Conservation (phyloP, 768 basidiomycete genomes). For the Xerocomellus intermedius region DNA sequence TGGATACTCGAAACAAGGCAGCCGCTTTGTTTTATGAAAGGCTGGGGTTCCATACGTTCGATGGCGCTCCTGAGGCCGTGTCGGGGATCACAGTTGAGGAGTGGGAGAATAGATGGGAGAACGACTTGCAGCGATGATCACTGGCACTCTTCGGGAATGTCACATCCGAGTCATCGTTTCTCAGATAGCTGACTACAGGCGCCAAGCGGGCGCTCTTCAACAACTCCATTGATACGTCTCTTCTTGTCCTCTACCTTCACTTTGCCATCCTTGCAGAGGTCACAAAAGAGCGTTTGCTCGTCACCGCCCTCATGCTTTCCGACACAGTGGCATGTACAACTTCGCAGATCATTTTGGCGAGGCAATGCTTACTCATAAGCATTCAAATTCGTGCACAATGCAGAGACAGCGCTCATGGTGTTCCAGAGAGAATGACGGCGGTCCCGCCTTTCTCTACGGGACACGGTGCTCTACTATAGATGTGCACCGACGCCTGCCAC, state of each 20-base stretch:
- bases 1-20: conserved; percentile 60
- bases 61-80: conserved; percentile 47
- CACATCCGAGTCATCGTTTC: no score
- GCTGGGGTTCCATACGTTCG: conserved; percentile 59
- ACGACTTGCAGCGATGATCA: neutral
- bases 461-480: neutral
- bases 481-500: neutral
- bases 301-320: neutral
- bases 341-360: neutral
- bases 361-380: neutral
- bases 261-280: no score
- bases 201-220: neutral
- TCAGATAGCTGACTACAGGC: no score
- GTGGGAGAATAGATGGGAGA: conserved; percentile 24
- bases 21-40: conserved; percentile 62
- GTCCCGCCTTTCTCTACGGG: conserved; percentile 3
- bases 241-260: neutral
- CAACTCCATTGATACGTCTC: neutral
- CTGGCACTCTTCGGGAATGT: no score
- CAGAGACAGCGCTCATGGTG: neutral
- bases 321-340: neutral
- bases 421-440: conserved; percentile 5
- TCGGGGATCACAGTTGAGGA: conserved; percentile 55
- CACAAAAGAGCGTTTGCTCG: neutral
- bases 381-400: neutral